Percentiles rank a stretch among this genome's conserved stretches.
These are phyloP conservation scores for Asterophora parasitica DNA, from an alignment of 768 basidiomycete species.

Conservation along the genomic window DNA sequence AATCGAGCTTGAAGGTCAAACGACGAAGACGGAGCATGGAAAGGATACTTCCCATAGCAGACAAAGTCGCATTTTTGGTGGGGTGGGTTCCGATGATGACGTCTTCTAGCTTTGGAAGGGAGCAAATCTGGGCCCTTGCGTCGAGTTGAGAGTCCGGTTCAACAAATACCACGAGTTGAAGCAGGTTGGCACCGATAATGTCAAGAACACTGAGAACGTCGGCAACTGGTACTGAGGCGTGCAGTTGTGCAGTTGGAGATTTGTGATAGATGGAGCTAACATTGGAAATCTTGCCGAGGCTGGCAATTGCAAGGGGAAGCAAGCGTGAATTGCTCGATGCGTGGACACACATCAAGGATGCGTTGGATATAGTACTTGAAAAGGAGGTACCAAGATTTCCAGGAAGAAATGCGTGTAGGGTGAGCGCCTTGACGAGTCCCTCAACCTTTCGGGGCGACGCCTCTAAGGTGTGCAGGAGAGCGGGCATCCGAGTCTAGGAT, in stretches of 20 bases:
- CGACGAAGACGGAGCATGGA: constrained; percentile 7
- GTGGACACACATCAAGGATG: constrained; percentile 8
- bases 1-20: constrained; percentile 4
- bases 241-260: constrained; percentile 2
- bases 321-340: background rate
- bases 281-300: constrained; percentile 4
- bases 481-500: too few species aligned
- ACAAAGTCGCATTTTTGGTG: background rate
- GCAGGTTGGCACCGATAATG: constrained; percentile 1
- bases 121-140: background rate
- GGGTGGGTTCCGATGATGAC: constrained; percentile 5
- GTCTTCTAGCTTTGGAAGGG: constrained; percentile 9
- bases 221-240: background rate
- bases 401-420: too few species aligned
- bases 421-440: too few species aligned
- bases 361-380: background rate
- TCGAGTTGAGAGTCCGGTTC: background rate
- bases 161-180: constrained; percentile 5
- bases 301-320: constrained; percentile 6
- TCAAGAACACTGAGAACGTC: constrained; percentile 4
- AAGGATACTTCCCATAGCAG: background rate
- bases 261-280: constrained; percentile 3
- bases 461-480: too few species aligned
- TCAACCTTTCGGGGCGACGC: too few species aligned
- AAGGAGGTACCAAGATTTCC: too few species aligned